Conservation (phyloP, 2,329 filamentous ascomycete species). For the Diaporthe longicolla region DNA sequence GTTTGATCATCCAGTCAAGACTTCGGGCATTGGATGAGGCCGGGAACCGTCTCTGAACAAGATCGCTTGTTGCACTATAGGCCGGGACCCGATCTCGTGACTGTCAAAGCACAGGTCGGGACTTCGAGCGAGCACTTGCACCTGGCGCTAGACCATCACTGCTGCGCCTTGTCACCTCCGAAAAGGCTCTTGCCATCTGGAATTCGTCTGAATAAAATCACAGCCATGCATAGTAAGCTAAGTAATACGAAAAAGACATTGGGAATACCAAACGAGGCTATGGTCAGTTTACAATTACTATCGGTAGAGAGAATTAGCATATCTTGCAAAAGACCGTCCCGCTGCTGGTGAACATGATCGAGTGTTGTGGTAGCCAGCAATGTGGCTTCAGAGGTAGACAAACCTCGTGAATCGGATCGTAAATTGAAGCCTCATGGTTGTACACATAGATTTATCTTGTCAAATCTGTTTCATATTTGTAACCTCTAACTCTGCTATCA, state of each 20-base stretch:
- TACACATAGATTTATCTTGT: neutral
- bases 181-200: neutral
- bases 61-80: conserved; percentile 9
- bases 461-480: neutral
- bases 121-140: neutral
- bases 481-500: neutral
- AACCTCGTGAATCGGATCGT: neutral
- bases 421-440: neutral
- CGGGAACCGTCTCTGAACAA: neutral
- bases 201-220: neutral
- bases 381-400: rapidly evolving
- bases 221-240: no score
- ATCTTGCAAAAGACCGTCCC: neutral
- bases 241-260: neutral
- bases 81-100: neutral
- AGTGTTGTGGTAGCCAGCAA: neutral
- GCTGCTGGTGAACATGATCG: neutral
- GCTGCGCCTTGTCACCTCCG: neutral
- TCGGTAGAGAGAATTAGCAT: neutral
- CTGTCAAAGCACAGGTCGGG: neutral
- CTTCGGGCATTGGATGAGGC: neutral
- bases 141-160: neutral
- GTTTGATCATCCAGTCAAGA: neutral
- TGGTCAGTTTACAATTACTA: neutral
- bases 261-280: neutral